These are phyloP conservation scores for Perilla frutescens DNA, from an alignment of 257 asterid genomes.

Conservation along the genomic window DNA sequence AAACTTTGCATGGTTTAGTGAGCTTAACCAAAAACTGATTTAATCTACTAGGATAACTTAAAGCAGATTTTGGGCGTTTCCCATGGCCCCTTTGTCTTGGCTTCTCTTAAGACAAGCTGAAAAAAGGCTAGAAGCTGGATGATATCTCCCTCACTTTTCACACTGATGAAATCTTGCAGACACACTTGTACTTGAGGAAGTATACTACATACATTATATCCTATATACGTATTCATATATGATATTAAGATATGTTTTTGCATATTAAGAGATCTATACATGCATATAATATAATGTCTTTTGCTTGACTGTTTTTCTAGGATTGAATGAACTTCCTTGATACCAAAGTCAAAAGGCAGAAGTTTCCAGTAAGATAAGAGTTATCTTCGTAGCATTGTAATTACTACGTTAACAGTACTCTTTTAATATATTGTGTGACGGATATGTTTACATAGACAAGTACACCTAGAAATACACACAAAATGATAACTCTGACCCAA, in stretches of 20 bases:
- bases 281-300: neutral
- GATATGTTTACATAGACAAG: neutral
- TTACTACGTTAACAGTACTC: neutral
- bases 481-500: neutral
- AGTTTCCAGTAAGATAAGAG: neutral
- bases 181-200: neutral
- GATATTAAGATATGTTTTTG: neutral
- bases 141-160: constrained; percentile 12
- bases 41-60: constrained; percentile 15
- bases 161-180: neutral
- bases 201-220: neutral
- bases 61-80: neutral
- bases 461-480: neutral
- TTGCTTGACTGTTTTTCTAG: constrained; percentile 7
- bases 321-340: neutral
- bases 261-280: neutral
- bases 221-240: neutral
- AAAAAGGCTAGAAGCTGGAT: constrained; percentile 11
- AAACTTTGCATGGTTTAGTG: constrained; percentile 2
- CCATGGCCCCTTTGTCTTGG: constrained; percentile 10
- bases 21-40: constrained; percentile 9
- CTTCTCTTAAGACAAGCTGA: neutral
- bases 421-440: neutral
- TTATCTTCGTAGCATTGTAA: neutral
- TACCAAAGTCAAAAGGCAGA: neutral